Percentiles rank a stretch among this genome's conserved stretches.
These are phyloP conservation scores for Colletotrichum higginsianum DNA, from an alignment of 2,329 filamentous ascomycete genomes.

Conservation along the genomic window DNA sequence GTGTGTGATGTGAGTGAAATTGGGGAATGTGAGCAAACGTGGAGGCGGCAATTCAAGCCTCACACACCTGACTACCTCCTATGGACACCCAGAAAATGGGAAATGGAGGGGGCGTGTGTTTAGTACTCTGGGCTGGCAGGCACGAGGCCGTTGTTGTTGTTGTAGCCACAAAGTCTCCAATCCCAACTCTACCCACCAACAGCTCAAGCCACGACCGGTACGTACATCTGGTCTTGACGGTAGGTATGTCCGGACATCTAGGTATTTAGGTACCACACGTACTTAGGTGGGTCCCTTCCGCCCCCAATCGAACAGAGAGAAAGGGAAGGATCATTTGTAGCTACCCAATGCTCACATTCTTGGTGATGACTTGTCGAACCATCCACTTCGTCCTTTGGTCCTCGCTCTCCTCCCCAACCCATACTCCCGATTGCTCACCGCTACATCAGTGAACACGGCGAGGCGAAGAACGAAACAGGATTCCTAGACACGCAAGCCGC, in stretches of 20 bases:
- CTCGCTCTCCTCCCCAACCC: conserved; percentile 18
- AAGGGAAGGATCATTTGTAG: conserved; percentile 9
- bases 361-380: conserved; percentile 40
- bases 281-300: not conserved
- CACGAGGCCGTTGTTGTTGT: too few species aligned
- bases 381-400: conserved; percentile 19
- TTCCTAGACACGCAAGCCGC: not conserved
- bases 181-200: conserved; percentile 14
- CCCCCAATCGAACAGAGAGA: conserved; percentile 18
- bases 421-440: conserved; percentile 28
- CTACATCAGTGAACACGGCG: conserved; percentile 17
- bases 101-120: conserved; percentile 36
- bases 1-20: conserved; percentile 25
- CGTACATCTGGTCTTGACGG: not conserved
- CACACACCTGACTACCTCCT: not conserved
- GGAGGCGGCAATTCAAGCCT: conserved; percentile 34
- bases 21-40: conserved; percentile 21
- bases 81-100: conserved; percentile 32
- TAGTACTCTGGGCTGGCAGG: not conserved
- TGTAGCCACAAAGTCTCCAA: not conserved
- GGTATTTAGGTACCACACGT: too few species aligned
- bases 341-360: conserved; percentile 1
- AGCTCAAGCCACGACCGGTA: conserved; percentile 31
- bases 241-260: too few species aligned
- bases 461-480: not conserved